phyloP scores from a whole-genome alignment of 2,329 filamentous ascomycete genomes.

The Alternaria atra region DNA sequence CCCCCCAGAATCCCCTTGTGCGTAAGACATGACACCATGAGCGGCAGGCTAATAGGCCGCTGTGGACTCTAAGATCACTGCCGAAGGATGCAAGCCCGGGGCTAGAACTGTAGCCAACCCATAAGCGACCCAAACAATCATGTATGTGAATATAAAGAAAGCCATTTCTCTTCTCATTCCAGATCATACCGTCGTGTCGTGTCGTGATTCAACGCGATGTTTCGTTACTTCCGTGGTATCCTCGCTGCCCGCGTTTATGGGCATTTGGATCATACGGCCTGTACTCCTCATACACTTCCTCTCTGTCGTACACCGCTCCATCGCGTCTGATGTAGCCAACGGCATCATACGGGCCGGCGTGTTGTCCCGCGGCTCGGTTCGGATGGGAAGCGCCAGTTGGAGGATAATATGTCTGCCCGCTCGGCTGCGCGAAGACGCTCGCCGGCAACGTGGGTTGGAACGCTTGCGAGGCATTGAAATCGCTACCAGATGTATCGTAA shows the following conservation, averaged over 20 bases:
- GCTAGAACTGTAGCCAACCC: background rate
- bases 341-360: conserved; percentile 6
- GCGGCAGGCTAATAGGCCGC: background rate
- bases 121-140: background rate
- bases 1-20: background rate
- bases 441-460: background rate
- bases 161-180: background rate
- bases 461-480: background rate
- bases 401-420: background rate
- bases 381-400: background rate
- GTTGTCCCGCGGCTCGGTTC: background rate
- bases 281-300: conserved; percentile 6
- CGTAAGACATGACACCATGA: background rate
- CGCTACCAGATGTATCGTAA: background rate
- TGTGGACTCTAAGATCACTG: background rate
- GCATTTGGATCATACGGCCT: background rate
- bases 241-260: background rate
- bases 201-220: background rate
- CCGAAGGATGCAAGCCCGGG: background rate
- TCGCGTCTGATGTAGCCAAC: background rate
- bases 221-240: background rate
- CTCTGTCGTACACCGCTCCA: background rate
- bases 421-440: background rate
- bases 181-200: background rate
- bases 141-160: background rate